Base-by-base conservation (phyloP, 306 rosid species). In the Boehmeria nivea region DNA sequence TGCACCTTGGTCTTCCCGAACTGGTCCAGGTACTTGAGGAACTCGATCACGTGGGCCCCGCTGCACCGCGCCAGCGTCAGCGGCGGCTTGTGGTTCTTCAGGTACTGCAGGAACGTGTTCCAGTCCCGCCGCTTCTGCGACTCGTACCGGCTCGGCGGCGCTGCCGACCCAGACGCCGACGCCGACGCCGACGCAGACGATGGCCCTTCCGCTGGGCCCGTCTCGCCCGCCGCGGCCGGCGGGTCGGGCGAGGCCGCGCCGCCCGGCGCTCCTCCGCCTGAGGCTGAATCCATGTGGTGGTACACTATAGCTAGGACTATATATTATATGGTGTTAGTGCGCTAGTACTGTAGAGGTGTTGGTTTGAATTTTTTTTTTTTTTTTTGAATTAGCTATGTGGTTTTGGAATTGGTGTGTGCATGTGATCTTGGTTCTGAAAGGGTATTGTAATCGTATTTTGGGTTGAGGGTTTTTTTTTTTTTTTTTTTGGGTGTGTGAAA, bases 11-110 rank as follows among this genome's bases (percentile, higher is more conserved):
- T 90, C 59, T 90, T 90, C 7, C 98, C 98, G 37, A 90, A 90
- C 70, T 91, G 99, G 54, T 91, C 99, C 10, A 91, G 59, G 50
- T 91, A 91, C 63, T 87, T 91, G 44, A 91, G 56, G 76, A 87
- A 91, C 42, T 91, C 99, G 57, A 91, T 84, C 60, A 91, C 99
- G 65, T 91, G 96, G 1, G 99, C 99, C 6, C 99, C 99, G 57
- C 99, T 91, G 84, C 99, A 91, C 43, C 95, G 77, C 0, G 84
- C 87, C 21, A 91, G 56, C 17, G 88, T 77, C 59, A 91, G 79
- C 44, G 99, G 99, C 19, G 99, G 99, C 74, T 91, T 91, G 81
- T 91, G 99, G 77, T 84, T 87, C 70, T 60, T 78, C 39, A 91
- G 59, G 72, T 91, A 91, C 81, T 91, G 99, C 50, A 85, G 46